Conservation (phyloP, 2,329 filamentous ascomycete species). For the Hypoxylon sp. region DNA sequence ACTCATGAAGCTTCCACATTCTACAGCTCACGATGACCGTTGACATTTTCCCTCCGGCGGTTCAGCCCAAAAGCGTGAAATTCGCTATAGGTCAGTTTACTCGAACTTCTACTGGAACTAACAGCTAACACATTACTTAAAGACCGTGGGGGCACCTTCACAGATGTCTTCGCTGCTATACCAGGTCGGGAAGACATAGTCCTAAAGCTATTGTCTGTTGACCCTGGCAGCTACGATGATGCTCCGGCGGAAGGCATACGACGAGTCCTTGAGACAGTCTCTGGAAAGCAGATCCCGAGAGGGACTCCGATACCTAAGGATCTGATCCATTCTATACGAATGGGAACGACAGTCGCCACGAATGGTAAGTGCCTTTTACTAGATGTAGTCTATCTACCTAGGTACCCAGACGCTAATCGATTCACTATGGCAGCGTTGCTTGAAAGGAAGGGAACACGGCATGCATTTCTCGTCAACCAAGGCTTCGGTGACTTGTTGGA, state of each 20-base stretch:
- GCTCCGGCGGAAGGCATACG: conserved; percentile 76
- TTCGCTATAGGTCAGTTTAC: conserved; percentile 35
- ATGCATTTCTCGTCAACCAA: conserved; percentile 75
- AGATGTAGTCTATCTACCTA: too few relatives aligned
- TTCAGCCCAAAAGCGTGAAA: conserved; percentile 34
- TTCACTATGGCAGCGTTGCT: conserved; percentile 62
- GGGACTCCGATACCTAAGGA: conserved; percentile 48
- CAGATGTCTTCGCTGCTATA: conserved; percentile 55
- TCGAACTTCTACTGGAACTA: not conserved
- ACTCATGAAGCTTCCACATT: conserved; percentile 1
- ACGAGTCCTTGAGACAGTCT: conserved; percentile 69
- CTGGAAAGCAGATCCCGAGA: conserved; percentile 62
- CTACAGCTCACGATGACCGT: conserved; percentile 29
- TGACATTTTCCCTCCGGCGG: conserved; percentile 11
- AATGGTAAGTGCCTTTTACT: conserved; percentile 32
- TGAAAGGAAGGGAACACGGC: conserved; percentile 75
- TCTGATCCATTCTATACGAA: conserved; percentile 43
- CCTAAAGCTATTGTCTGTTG: conserved; percentile 79
- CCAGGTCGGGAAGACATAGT: conserved; percentile 71
- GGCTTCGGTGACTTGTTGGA: conserved; percentile 50
- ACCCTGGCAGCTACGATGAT: conserved; percentile 75
- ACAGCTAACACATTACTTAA: conserved; percentile 12
- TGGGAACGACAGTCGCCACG: conserved; percentile 34
- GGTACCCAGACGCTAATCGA: conserved; percentile 80
- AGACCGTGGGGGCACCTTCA: conserved; percentile 40